phyloP scores from a whole-genome alignment of 2,329 filamentous ascomycete species.

The Phaeophleospora eucalypticola region DNA sequence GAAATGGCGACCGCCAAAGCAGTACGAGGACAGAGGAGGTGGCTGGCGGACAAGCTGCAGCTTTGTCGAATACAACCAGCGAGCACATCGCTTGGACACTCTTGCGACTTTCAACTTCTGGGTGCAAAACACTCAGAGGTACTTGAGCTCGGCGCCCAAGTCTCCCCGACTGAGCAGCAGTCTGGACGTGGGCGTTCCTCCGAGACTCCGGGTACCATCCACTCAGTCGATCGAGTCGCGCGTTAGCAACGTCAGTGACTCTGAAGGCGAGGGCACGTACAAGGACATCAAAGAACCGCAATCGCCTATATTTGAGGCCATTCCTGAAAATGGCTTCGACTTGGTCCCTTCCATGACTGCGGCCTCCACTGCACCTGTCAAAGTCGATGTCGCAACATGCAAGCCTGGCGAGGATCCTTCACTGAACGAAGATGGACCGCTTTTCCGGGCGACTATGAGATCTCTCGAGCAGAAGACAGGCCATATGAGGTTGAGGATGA shows the following conservation, averaged over 20 bases:
- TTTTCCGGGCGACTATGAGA: conserved; percentile 96
- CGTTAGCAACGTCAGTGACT: conserved; percentile 64
- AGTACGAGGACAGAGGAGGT: conserved; percentile 73
- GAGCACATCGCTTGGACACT: conserved; percentile 82
- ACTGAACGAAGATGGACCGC: conserved; percentile 82
- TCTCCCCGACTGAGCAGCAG: conserved; percentile 65
- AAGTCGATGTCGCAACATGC: conserved; percentile 82
- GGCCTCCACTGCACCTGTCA: conserved; percentile 51
- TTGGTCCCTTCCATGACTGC: conserved; percentile 39
- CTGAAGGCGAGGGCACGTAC: conserved; percentile 51
- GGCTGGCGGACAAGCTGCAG: conserved; percentile 97
- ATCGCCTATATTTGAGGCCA: conserved; percentile 46
- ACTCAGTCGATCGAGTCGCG: conserved; percentile 81
- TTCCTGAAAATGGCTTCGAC: conserved; percentile 46
- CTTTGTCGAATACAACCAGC: conserved; percentile 95
- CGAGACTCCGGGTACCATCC: conserved; percentile 78
- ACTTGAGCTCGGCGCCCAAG: conserved; percentile 42
- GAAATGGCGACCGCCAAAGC: conserved; percentile 92
- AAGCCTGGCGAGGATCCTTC: conserved; percentile 81
- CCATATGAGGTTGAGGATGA: conserved; percentile 90
- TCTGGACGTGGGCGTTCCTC: conserved; percentile 49
- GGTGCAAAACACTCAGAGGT: conserved; percentile 62
- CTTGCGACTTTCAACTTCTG: conserved; percentile 93
- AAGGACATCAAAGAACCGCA: conserved; percentile 42
- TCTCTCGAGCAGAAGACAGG: conserved; percentile 93